Evolutionary conservation across 306 rosid genomes (phyloP), one percentile per base, ranked within the genome.

Genomic region (Cicer cuneatum): DNA sequence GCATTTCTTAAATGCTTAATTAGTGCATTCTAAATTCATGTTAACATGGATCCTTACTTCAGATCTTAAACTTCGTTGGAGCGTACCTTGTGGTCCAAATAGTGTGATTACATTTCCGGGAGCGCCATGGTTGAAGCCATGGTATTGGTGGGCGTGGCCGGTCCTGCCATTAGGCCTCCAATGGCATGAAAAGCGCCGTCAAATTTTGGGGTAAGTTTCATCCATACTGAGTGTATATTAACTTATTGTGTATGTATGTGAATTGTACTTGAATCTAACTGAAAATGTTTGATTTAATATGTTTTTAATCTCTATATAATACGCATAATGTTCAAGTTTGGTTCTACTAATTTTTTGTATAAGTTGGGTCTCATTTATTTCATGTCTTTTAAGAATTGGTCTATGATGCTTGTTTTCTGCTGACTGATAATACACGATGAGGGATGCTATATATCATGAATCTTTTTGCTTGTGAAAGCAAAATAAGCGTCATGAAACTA

Each of bases 121-220:
- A n/a, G 99, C 99, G 8, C 76, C 92, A 0, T 94, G 97, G 99
- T 74, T 94, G 86, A 94, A 94, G 89, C 99, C 99, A 6, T 94
- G 99, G 97, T 94, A 94, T 69, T 94, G 99, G 99, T 94, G 99
- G 99, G 83, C 99, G 0, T 94, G 99, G 99, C 99, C 99, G 41
- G 92, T 94, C 10, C 84, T 94, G 16, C 99, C 99, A 33, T 82
- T 94, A 42, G 99, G 99, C 83, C 56, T 94, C 69, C 86, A 89
- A 11, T 94, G 99, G 99, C 97, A 94, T 13, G 82, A 89, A 21
- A 82, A 56, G 18, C 99, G 97, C 12, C 83, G 76, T n/a, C 80
- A 60, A 62, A 94, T 97, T 47, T 80, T 94, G 11, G 99, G 99
- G 97, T 94, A 81, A 78, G 83, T 10, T 66, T 45, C 69, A 15